A percentile compares a stretch with the other conserved stretches of the same genome.
Evolutionary conservation across 1,284 basidiomycete genomes (phyloP).

Genomic region (Irpex sp.): DNA sequence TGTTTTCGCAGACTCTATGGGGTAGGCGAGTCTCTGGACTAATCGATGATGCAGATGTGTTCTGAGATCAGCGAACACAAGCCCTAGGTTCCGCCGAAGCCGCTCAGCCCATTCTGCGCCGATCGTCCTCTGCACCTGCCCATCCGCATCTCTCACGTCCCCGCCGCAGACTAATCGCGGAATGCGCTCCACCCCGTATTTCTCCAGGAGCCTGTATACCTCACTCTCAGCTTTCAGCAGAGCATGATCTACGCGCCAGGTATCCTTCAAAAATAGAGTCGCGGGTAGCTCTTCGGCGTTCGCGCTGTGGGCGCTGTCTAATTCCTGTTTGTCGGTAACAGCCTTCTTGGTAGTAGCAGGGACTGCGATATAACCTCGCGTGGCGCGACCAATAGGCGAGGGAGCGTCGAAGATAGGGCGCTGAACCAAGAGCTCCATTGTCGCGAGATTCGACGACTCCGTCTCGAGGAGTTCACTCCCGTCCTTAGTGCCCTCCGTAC

Average conservation of each 20-base stretch:
- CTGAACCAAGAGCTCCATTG: neutral
- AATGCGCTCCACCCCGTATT: neutral
- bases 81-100: neutral
- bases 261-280: constrained; percentile 5
- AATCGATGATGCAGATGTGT: neutral
- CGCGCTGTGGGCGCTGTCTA: neutral
- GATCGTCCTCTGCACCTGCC: neutral
- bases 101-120: neutral
- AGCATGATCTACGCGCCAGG: neutral
- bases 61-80: neutral
- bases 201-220: neutral
- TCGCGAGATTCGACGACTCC: neutral
- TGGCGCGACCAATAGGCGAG: neutral
- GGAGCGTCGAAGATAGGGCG: neutral
- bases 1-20: neutral
- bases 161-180: constrained; percentile 4
- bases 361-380: constrained; percentile 4
- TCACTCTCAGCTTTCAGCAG: neutral
- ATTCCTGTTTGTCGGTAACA: neutral
- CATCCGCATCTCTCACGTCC: neutral
- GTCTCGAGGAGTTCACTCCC: neutral
- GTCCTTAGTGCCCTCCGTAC: neutral
- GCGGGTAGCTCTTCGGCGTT: neutral
- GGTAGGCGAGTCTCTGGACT: constrained; percentile 4
- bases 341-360: too few species aligned